A percentile compares a stretch with the other conserved stretches of the same genome.
Evolutionary conservation across 2,329 filamentous ascomycete genomes (phyloP).

Genomic region (Lasiodiplodia gonubiensis): DNA sequence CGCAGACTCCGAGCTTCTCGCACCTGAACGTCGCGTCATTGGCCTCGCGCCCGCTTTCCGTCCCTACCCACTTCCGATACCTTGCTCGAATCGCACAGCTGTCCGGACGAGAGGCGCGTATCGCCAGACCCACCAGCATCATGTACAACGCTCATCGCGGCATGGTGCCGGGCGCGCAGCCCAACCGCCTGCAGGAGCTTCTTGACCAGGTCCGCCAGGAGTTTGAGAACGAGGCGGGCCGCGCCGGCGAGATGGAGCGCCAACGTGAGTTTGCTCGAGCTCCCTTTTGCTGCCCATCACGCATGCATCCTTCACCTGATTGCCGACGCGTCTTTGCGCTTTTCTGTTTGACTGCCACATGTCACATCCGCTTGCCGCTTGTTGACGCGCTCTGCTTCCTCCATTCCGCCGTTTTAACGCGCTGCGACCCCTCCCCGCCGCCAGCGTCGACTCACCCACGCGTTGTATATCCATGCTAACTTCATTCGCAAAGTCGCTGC

Average conservation of each 20-base stretch:
- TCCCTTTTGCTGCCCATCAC: constrained; percentile 12
- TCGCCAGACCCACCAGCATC: constrained; percentile 32
- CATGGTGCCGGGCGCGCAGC: constrained; percentile 72
- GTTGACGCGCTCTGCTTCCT: not conserved
- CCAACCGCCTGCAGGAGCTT: constrained; percentile 82
- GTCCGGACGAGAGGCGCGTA: constrained; percentile 6
- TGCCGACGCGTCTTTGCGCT: constrained; percentile 17
- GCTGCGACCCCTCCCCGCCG: not conserved
- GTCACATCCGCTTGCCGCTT: not conserved
- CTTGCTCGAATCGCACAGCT: constrained; percentile 12
- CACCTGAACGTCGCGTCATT: constrained; percentile 17
- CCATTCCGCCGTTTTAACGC: not conserved
- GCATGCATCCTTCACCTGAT: not conserved
- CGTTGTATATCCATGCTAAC: constrained; percentile 17
- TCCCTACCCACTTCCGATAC: not conserved
- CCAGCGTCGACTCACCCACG: not conserved
- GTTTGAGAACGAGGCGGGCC: constrained; percentile 83
- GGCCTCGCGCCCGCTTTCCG: constrained; percentile 3
- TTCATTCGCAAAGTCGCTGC: constrained; percentile 70
- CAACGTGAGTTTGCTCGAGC: constrained; percentile 72
- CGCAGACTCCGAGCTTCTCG: constrained; percentile 10
- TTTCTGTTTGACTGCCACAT: not conserved
- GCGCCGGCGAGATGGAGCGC: constrained; percentile 87
- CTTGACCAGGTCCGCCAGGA: constrained; percentile 89
- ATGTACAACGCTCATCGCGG: constrained; percentile 92